Evolutionary conservation across 164 flowering plant species (phyloP), one percentile per base, ranked within the genome.

Genomic region (Malania oleifera): DNA sequence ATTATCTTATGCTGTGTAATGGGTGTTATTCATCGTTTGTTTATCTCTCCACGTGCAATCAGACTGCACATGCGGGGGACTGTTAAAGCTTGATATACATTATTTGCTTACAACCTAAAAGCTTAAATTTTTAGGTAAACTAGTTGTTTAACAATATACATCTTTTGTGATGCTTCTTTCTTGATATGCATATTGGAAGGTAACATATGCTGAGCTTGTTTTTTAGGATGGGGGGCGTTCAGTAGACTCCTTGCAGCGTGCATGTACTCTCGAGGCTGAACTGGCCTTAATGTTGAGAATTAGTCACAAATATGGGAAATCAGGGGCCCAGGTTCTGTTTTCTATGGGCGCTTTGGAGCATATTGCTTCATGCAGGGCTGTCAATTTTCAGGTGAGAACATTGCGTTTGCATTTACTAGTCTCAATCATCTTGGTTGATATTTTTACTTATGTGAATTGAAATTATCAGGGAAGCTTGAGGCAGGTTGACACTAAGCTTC

Each of bases 261-360:
- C 83, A 35, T 83, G 76, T 66, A 83, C 89, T 10, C 73, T 88
- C 39, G 95, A 88, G 76, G 97, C 96, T 43, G 83, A 83, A 61
- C 81, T 93, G 64, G 82, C 95, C 53, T 60, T 90, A 59, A 59
- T 90, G 15, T 62, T 88, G 67, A 84, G 95, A 68, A 83, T 93
- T 26, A 82, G 97, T 68, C 80, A 87, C 70, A 80, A 70, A 45
- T 93, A 93, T 77, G 93, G 91, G 47, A 90, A 83, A 62, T 65
- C 86, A 45, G 97, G 99, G 9, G 83, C 95, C 20, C 97, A 93
- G 70, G 80, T 90, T 75, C 70, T 93, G 25, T 84, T 82, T 64
- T 88, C 97, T 29, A 87, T 88, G 97, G 92, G 91, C 58, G 77
- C 80, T 45, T 64, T 93, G 61, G 97, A 88, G 70, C 92, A 86